Evolutionary conservation across 2,329 filamentous ascomycete genomes (phyloP).

Genomic region (Sclerotinia subarctica): DNA sequence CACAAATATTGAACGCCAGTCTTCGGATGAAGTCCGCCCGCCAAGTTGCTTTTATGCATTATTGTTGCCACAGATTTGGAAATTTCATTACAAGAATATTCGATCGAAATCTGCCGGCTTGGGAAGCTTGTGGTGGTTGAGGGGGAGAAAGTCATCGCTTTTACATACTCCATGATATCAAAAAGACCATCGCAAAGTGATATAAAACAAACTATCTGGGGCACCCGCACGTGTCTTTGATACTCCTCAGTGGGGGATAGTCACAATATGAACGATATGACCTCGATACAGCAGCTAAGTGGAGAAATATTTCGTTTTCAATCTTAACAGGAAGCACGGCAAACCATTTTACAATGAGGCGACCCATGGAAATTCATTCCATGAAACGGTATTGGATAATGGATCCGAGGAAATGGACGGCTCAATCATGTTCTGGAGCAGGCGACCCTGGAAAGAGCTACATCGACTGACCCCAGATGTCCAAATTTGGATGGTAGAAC

Average conservation of each 20-base stretch:
- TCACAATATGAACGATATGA: background rate
- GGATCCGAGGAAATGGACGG: background rate
- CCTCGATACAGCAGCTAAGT: background rate
- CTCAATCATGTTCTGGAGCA: background rate
- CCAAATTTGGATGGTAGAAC: background rate
- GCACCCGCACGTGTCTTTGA: conserved; percentile 6
- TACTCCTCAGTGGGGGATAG: background rate
- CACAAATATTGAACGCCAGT: background rate
- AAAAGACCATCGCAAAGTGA: background rate
- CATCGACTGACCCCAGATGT: background rate
- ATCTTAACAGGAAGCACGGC: background rate
- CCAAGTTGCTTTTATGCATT: background rate
- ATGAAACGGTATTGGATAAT: background rate
- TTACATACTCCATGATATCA: background rate
- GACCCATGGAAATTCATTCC: background rate
- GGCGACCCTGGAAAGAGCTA: background rate
- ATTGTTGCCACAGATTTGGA: background rate
- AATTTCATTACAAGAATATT: background rate
- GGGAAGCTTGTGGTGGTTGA: conserved; percentile 1
- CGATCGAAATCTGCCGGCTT: background rate
- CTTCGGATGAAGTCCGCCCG: background rate
- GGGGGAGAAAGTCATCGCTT: no score
- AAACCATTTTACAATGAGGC: background rate
- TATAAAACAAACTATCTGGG: background rate
- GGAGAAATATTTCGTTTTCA: background rate